Percentiles rank a stretch among this genome's conserved stretches.
phyloP scores from a whole-genome alignment of 257 asterid genomes.

The Vinca minor region DNA sequence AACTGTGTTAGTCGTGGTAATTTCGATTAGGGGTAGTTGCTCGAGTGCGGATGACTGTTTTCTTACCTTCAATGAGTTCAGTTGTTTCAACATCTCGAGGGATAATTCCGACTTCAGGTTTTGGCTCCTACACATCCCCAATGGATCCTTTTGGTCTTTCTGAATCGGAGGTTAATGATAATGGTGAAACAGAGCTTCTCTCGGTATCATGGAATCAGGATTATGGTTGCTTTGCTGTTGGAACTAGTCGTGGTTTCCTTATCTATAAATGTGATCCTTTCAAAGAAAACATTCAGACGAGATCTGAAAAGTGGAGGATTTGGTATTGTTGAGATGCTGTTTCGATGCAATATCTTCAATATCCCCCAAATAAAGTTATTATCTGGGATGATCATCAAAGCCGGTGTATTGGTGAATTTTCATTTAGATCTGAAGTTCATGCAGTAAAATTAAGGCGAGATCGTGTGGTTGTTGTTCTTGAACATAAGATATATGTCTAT shows the following conservation, averaged over 20 bases:
- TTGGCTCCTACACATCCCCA: constrained; percentile 35
- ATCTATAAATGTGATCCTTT: constrained; percentile 80
- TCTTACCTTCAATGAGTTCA: constrained; percentile 48
- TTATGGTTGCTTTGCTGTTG: constrained; percentile 87
- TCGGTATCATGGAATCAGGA: constrained; percentile 94
- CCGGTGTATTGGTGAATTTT: constrained; percentile 82
- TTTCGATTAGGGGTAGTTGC: constrained; percentile 18
- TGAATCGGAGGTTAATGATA: constrained; percentile 41
- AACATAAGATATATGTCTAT: constrained; percentile 84
- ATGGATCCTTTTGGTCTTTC: constrained; percentile 34
- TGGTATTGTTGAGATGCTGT: constrained; percentile 86
- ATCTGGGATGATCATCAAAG: constrained; percentile 98
- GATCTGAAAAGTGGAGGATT: constrained; percentile 84
- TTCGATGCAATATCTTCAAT: constrained; percentile 80
- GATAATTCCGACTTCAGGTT: constrained; percentile 37
- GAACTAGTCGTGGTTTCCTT: constrained; percentile 77
- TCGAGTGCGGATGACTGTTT: constrained; percentile 35
- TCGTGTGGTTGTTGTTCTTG: constrained; percentile 73
- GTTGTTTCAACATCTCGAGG: constrained; percentile 53
- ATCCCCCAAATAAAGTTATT: constrained; percentile 79
- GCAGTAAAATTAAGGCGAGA: constrained; percentile 81
- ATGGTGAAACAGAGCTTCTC: constrained; percentile 57
- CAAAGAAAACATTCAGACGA: constrained; percentile 86
- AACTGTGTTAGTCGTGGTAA: not conserved
- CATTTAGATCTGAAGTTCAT: constrained; percentile 87